A percentile compares a stretch with the other conserved stretches of the same genome.
Evolutionary conservation across 2,329 filamentous ascomycete genomes (phyloP).

Genomic region (Xylariaceae sp.): DNA sequence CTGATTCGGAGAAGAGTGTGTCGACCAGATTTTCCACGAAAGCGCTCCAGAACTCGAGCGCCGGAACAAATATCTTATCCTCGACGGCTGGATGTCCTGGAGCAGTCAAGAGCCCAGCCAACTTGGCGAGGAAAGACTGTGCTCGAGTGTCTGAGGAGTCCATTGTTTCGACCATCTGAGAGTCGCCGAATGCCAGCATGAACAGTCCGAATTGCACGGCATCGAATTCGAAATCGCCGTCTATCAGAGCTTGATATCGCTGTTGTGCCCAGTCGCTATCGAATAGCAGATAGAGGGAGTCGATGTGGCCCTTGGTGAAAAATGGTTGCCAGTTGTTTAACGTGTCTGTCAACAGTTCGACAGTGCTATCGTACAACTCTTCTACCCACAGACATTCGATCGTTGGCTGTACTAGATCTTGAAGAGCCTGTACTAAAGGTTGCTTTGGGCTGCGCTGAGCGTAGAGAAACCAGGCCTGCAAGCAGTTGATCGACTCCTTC

Average conservation of each 20-base stretch:
- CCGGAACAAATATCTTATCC: conserved; percentile 70
- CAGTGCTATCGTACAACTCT: conserved; percentile 55
- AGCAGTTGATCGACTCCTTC: conserved; percentile 57
- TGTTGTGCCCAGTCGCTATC: conserved; percentile 57
- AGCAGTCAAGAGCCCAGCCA: conserved; percentile 65
- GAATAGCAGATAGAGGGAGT: conserved; percentile 57
- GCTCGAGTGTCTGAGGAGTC: conserved; percentile 49
- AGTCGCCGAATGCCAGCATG: conserved; percentile 67
- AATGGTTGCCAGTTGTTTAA: conserved; percentile 64
- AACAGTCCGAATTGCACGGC: conserved; percentile 64
- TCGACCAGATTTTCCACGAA: conserved; percentile 69
- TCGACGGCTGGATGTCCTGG: conserved; percentile 68
- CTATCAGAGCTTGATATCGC: conserved; percentile 53
- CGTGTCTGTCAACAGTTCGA: conserved; percentile 64
- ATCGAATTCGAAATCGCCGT: conserved; percentile 63
- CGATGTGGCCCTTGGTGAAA: conserved; percentile 57
- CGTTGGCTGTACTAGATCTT: conserved; percentile 56
- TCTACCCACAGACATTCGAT: conserved; percentile 60
- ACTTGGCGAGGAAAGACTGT: conserved; percentile 52
- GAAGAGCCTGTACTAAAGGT: conserved; percentile 57
- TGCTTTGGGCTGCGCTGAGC: conserved; percentile 61
- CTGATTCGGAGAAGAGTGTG: conserved; percentile 50
- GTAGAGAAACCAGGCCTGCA: conserved; percentile 73
- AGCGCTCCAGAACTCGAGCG: conserved; percentile 78
- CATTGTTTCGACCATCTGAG: conserved; percentile 60